These are phyloP conservation scores for Botrytis elliptica DNA, from an alignment of 2,329 filamentous ascomycete genomes.

Conservation along the genomic window DNA sequence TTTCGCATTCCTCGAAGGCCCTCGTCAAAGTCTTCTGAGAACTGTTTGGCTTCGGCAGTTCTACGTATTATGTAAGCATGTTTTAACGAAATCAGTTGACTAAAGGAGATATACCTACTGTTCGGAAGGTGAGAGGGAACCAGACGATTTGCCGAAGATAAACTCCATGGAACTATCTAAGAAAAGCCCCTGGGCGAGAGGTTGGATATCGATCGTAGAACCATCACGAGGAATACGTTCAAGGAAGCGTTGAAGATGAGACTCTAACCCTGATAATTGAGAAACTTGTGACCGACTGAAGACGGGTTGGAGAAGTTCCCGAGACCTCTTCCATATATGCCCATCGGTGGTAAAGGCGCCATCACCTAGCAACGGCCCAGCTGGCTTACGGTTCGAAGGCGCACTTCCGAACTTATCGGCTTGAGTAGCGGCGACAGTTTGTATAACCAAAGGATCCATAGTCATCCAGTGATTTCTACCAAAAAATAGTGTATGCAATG, in stretches of 20 bases:
- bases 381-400: constrained; percentile 43
- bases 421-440: constrained; percentile 53
- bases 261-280: constrained; percentile 57
- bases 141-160: constrained; percentile 25
- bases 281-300: constrained; percentile 48
- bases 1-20: constrained; percentile 23
- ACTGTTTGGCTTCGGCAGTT: constrained; percentile 6
- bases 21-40: constrained; percentile 22
- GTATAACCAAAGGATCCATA: constrained; percentile 54
- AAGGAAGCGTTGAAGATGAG: constrained; percentile 56
- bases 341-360: constrained; percentile 56
- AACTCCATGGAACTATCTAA: constrained; percentile 50
- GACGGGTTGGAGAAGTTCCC: constrained; percentile 52
- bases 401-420: constrained; percentile 55
- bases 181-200: constrained; percentile 62
- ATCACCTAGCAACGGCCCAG: constrained; percentile 51
- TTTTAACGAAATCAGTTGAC: background rate
- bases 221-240: constrained; percentile 54
- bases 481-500: constrained; percentile 17
- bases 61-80: background rate
- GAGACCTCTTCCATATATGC: constrained; percentile 48
- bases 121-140: constrained; percentile 37
- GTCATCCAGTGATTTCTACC: constrained; percentile 38
- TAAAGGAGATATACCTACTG: background rate
- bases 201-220: constrained; percentile 56